These are phyloP conservation scores for Geranium incanum DNA, from an alignment of 441 rosid species.

Conservation along the genomic window DNA sequence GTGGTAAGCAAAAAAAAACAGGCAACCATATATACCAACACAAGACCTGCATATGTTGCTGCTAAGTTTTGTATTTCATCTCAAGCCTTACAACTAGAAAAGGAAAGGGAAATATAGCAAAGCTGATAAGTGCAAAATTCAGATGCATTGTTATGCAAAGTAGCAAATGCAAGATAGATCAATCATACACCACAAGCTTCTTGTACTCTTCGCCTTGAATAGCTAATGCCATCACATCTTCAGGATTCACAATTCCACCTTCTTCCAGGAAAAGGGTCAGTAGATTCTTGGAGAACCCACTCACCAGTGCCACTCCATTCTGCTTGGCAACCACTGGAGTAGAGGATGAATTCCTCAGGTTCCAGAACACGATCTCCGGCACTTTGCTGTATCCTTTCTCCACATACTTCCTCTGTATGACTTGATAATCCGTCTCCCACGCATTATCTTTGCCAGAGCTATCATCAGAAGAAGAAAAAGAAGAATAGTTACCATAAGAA, in stretches of 20 bases:
- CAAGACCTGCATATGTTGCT: no score
- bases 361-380: conserved; percentile 44
- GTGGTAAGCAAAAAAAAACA: no score
- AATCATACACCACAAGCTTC: conserved; percentile 30
- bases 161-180: neutral
- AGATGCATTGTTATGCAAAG: no score
- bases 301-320: conserved; percentile 41
- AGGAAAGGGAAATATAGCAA: no score
- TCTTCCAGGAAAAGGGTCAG: conserved; percentile 43
- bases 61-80: no score
- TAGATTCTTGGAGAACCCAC: conserved; percentile 45
- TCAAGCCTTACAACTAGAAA: no score
- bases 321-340: conserved; percentile 34
- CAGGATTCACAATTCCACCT: conserved; percentile 36
- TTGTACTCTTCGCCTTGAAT: conserved; percentile 35
- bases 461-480: neutral
- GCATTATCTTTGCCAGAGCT: neutral
- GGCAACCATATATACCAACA: no score
- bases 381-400: conserved; percentile 21
- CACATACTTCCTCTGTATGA: conserved; percentile 30
- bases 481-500: neutral
- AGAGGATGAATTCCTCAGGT: conserved; percentile 29
- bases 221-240: conserved; percentile 32
- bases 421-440: conserved; percentile 42
- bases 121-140: no score